Evolutionary conservation across 108 stramenopile genomes (phyloP).

Genomic region (Conticribra weissflogii): DNA sequence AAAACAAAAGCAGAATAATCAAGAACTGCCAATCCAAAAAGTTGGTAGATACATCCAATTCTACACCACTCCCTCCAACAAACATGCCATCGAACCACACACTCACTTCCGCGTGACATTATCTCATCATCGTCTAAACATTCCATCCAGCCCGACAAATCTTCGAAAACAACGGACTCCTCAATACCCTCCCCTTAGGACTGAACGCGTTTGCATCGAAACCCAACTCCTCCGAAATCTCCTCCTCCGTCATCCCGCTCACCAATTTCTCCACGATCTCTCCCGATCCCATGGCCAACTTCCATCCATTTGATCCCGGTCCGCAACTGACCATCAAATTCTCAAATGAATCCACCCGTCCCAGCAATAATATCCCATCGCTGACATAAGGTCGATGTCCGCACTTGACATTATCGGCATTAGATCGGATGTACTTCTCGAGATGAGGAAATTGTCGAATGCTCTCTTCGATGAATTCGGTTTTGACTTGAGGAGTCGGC

Average conservation of each 20-base stretch:
- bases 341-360: slow-evolving; percentile 15
- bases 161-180: slow-evolving; percentile 40
- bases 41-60: no score
- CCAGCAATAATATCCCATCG: slow-evolving; percentile 46
- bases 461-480: slow-evolving; percentile 34
- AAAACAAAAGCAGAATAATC: no score
- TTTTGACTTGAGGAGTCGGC: slow-evolving; percentile 40
- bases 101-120: no score
- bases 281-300: slow-evolving; percentile 51
- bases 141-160: slow-evolving; percentile 40
- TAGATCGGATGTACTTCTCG: slow-evolving; percentile 16
- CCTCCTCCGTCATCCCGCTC: slow-evolving; percentile 22
- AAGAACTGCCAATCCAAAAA: no score
- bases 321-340: slow-evolving; percentile 42
- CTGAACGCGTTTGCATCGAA: slow-evolving; percentile 32
- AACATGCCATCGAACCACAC: no score
- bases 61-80: no score
- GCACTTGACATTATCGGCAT: slow-evolving; percentile 22
- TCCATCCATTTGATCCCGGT: slow-evolving; percentile 53
- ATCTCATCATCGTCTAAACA: no score
- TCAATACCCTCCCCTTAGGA: slow-evolving; percentile 30
- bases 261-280: slow-evolving; percentile 34
- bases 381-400: slow-evolving; percentile 42
- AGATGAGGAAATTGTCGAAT: slow-evolving; percentile 36
- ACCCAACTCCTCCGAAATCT: slow-evolving; percentile 31